phyloP scores from a whole-genome alignment of 768 basidiomycete species.

The Phylloporus sp. region DNA sequence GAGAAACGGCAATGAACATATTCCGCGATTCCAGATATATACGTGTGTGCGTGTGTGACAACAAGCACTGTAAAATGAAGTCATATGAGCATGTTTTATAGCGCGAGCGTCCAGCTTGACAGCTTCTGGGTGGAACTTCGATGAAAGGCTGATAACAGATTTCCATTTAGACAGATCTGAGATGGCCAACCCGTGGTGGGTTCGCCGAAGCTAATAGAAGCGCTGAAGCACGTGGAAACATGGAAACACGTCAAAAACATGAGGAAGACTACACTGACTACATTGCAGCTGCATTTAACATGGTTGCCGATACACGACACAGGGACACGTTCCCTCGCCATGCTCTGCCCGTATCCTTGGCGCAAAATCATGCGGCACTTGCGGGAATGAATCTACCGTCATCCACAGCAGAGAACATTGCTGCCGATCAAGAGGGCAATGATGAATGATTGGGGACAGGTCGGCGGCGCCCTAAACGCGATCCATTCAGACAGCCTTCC shows the following conservation, averaged over 20 bases:
- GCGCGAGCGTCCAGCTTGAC: constrained; percentile 3
- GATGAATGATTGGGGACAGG: constrained; percentile 24
- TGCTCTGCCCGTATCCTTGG: constrained; percentile 12
- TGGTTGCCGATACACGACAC: constrained; percentile 1
- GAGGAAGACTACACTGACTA: too few species aligned
- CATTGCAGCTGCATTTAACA: constrained; percentile 15
- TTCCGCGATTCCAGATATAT: constrained; percentile 24
- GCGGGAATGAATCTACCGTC: constrained; percentile 10
- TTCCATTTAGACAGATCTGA: constrained; percentile 20
- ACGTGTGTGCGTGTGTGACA: background rate
- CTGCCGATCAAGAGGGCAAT: constrained; percentile 21
- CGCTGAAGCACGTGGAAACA: constrained; percentile 12
- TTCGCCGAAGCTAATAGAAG: constrained; percentile 18
- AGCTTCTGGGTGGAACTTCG: constrained; percentile 16
- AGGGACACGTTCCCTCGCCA: constrained; percentile 2
- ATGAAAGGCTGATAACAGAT: constrained; percentile 28
- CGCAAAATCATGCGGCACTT: constrained; percentile 2
- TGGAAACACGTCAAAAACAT: constrained; percentile 26
- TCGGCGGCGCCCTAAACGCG: constrained; percentile 24
- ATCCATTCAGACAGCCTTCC: constrained; percentile 3
- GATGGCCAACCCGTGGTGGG: constrained; percentile 23
- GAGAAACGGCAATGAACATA: constrained; percentile 19
- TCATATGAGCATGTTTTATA: constrained; percentile 19
- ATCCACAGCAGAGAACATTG: constrained; percentile 15
- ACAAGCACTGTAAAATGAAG: constrained; percentile 11